Evolutionary conservation across 495 filamentous ascomycete species (phyloP).

Genomic region (Parathielavia hyrcaniae): DNA sequence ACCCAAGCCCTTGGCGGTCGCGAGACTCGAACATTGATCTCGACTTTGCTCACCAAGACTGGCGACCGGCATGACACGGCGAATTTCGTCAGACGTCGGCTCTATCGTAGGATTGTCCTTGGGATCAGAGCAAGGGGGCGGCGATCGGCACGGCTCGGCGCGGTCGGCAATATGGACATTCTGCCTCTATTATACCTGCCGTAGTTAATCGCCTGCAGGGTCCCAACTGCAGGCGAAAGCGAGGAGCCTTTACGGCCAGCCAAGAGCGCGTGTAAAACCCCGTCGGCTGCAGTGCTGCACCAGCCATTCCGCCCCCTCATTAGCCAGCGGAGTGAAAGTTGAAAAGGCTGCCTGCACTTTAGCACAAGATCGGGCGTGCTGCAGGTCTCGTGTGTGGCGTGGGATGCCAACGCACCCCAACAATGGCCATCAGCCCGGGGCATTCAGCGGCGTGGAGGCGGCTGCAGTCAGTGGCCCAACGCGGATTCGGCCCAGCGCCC

Average conservation of each 20-base stretch:
- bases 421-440: conserved; percentile 4
- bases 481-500: background rate
- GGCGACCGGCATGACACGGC: conserved; percentile 18
- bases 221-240: conserved; percentile 11
- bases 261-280: conserved; percentile 12
- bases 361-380: conserved; percentile 22
- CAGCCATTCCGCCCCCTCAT: background rate
- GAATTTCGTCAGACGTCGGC: conserved; percentile 19
- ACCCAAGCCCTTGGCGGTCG: conserved; percentile 24
- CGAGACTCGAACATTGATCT: conserved; percentile 11
- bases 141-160: conserved; percentile 20
- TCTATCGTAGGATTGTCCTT: conserved; percentile 14
- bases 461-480: background rate
- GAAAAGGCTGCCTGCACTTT: background rate
- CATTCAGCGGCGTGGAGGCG: no score
- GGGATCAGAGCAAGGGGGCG: background rate
- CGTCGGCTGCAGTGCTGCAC: background rate
- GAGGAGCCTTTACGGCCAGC: conserved; percentile 12
- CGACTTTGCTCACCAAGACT: conserved; percentile 3
- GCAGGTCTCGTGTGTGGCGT: conserved; percentile 17
- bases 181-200: no score
- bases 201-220: conserved; percentile 13
- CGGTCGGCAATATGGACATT: conserved; percentile 27
- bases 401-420: conserved; percentile 20
- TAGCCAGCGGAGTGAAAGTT: no score